These are phyloP conservation scores for Aristolochia contorta DNA, from an alignment of 164 flowering plant genomes.

Conservation along the genomic window DNA sequence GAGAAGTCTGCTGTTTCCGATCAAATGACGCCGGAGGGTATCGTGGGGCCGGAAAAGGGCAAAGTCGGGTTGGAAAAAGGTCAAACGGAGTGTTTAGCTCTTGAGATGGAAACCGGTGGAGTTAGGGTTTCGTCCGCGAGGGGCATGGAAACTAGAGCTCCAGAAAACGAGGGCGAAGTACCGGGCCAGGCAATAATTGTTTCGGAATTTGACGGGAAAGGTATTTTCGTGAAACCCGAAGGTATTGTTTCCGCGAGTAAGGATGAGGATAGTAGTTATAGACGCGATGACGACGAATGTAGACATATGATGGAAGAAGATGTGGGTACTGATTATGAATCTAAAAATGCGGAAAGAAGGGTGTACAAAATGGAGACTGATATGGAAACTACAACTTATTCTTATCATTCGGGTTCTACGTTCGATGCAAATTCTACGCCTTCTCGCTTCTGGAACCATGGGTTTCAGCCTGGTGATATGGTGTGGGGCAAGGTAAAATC, in stretches of 20 bases:
- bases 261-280: neutral
- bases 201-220: neutral
- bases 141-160: neutral
- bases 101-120: constrained; percentile 8
- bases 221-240: neutral
- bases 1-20: constrained; percentile 7
- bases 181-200: neutral
- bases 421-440: constrained; percentile 3
- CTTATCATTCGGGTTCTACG: constrained; percentile 3
- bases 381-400: neutral
- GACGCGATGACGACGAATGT: neutral
- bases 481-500: constrained; percentile 99
- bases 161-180: neutral
- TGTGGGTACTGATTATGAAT: neutral
- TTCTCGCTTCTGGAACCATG: neutral
- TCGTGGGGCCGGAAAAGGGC: neutral
- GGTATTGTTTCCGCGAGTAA: constrained; percentile 18
- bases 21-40: neutral
- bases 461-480: constrained; percentile 46
- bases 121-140: constrained; percentile 13
- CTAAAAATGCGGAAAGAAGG: constrained; percentile 5
- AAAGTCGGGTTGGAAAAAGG: neutral
- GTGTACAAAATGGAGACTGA: constrained; percentile 5
- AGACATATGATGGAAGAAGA: neutral
- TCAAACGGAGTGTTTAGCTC: neutral